phyloP scores from a whole-genome alignment of 2,329 filamentous ascomycete species.

The Aspergillus eucalypticola region DNA sequence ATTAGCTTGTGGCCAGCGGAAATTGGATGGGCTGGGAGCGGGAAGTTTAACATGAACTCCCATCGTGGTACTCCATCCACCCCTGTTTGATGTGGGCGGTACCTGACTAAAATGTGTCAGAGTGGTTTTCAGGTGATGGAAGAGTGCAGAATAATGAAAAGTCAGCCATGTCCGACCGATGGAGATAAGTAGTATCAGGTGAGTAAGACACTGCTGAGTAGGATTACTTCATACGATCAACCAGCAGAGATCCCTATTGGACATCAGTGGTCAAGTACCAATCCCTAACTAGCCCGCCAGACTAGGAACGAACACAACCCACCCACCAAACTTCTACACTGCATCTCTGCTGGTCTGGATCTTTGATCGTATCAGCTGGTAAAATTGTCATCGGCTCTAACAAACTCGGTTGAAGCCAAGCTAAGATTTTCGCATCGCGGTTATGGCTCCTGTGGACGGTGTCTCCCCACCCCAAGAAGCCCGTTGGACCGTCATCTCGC shows the following conservation, averaged over 20 bases:
- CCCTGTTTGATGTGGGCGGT: neutral
- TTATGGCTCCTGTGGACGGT: neutral
- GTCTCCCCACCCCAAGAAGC: neutral
- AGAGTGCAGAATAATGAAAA: neutral
- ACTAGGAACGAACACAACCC: neutral
- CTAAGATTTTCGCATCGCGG: conserved; percentile 1
- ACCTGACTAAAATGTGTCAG: neutral
- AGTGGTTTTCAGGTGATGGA: neutral
- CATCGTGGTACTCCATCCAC: neutral
- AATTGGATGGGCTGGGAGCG: neutral
- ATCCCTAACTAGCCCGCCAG: neutral
- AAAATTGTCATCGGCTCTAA: neutral
- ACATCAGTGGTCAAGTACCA: neutral
- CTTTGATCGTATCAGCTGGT: conserved; percentile 4
- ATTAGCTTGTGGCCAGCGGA: neutral
- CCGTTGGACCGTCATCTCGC: conserved; percentile 5
- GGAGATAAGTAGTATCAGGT: neutral
- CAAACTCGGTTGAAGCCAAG: neutral
- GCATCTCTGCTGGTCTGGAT: neutral
- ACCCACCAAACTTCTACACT: neutral
- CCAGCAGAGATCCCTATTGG: neutral
- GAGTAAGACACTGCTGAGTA: neutral
- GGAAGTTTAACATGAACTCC: conserved; percentile 4
- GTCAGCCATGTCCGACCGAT: neutral
- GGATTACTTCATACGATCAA: neutral